Conservation (phyloP, 257 asterid species). For the Verbascum thapsus region DNA sequence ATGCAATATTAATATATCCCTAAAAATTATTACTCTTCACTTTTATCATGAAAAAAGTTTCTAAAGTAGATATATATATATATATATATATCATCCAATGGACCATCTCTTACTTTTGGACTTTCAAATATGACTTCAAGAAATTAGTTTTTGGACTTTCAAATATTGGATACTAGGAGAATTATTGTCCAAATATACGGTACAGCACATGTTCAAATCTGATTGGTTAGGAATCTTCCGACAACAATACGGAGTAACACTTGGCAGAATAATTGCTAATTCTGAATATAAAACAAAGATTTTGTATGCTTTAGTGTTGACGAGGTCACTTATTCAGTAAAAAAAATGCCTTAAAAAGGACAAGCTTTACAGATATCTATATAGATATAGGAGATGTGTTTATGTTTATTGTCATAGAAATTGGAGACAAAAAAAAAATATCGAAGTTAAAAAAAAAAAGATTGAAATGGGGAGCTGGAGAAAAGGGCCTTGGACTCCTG, state of each 20-base stretch:
- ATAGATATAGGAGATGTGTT: conserved; percentile 26
- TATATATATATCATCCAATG: too few relatives aligned
- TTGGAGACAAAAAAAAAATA: conserved; percentile 31
- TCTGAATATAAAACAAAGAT: conserved; percentile 32
- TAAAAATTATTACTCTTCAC: too few relatives aligned
- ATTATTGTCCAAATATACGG: conserved; percentile 20
- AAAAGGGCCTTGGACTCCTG: conserved; percentile 60
- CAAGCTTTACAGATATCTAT: conserved; percentile 21
- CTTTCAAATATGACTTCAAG: too few relatives aligned
- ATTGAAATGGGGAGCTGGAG: conserved; percentile 35
- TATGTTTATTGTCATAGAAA: conserved; percentile 31
- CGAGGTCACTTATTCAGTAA: conserved; percentile 28
- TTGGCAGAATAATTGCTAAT: conserved; percentile 37
- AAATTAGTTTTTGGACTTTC: too few relatives aligned
- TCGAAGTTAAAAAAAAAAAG: neutral
- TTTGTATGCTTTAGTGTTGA: conserved; percentile 23
- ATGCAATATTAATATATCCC: too few relatives aligned
- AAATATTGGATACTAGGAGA: too few relatives aligned
- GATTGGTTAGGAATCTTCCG: conserved; percentile 33
- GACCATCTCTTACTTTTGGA: too few relatives aligned
- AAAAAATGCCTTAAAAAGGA: conserved; percentile 30
- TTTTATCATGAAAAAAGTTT: too few relatives aligned
- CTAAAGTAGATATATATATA: too few relatives aligned
- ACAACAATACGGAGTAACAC: conserved; percentile 34
- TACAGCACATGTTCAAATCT: conserved; percentile 33